Percentiles rank a stretch among this genome's conserved stretches.
Conservation (phyloP, 306 rosid genomes). For the Rosa persica region DNA sequence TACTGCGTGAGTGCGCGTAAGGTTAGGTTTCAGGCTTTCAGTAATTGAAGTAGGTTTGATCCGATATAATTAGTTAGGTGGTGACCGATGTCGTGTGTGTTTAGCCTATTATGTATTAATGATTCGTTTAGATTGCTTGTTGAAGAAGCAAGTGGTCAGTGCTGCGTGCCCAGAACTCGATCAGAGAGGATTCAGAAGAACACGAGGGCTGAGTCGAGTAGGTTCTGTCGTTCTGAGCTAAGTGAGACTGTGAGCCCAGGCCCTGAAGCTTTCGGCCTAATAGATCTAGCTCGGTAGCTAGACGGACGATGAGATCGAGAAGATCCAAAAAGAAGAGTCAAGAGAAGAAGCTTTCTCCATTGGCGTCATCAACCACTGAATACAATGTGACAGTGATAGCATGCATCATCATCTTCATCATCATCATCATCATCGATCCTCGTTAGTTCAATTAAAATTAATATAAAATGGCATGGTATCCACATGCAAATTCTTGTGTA, state of each 20-base stretch:
- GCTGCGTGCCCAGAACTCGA: neutral
- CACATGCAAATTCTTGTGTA: neutral
- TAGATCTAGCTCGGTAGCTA: neutral
- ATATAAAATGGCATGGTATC: neutral
- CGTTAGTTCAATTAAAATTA: neutral
- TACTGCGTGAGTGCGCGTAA: neutral
- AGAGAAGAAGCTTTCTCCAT: neutral
- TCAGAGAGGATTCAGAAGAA: neutral
- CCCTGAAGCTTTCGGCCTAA: neutral
- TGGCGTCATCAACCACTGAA: slow-evolving; percentile 3
- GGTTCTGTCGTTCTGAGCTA: neutral
- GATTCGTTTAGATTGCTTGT: slow-evolving; percentile 1
- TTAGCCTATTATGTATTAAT: neutral
- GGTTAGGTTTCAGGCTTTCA: neutral
- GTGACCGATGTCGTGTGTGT: neutral
- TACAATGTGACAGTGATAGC: neutral
- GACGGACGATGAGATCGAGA: neutral
- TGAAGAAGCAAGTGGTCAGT: neutral
- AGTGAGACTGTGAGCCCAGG: neutral
- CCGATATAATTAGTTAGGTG: neutral
- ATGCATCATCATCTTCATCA: neutral
- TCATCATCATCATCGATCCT: neutral
- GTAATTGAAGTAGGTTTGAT: neutral
- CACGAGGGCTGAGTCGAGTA: neutral
- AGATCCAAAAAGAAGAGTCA: neutral